Evolutionary conservation across 805 yeast species (phyloP).

Genomic region (Spathaspora hagerdaliae): DNA sequence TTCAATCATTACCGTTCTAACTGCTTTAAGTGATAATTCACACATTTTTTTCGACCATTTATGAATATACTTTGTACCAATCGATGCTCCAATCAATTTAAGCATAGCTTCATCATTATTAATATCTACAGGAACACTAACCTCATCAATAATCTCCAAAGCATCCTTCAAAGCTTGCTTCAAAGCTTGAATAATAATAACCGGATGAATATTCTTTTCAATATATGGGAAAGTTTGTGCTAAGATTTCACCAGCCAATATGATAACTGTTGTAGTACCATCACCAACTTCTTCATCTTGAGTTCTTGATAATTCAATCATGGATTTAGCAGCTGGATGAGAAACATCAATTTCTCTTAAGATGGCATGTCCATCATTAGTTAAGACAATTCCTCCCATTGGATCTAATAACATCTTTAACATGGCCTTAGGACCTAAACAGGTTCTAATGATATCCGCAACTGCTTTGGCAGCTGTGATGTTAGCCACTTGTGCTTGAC

Average conservation of each 20-base stretch:
- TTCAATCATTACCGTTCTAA: conserved; percentile 66
- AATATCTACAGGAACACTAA: conserved; percentile 79
- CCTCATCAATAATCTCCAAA: conserved; percentile 75
- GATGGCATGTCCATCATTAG: conserved; percentile 98
- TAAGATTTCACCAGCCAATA: conserved; percentile 92
- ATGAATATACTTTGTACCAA: conserved; percentile 92
- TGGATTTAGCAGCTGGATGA: conserved; percentile 98
- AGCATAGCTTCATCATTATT: conserved; percentile 84
- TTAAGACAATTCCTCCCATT: conserved; percentile 91
- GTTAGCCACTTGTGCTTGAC: conserved; percentile 94
- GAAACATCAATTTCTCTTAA: conserved; percentile 95
- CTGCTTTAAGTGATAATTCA: conserved; percentile 79
- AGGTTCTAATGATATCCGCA: conserved; percentile 94
- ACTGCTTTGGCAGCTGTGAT: conserved; percentile 99
- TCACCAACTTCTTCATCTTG: conserved; percentile 99
- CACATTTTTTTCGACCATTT: conserved; percentile 94
- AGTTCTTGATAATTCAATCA: conserved; percentile 94
- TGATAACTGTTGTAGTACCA: conserved; percentile 96
- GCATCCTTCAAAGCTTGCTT: conserved; percentile 91
- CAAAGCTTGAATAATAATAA: conserved; percentile 89
- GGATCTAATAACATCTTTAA: conserved; percentile 96
- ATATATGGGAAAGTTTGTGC: conserved; percentile 94
- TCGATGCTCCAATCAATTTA: conserved; percentile 80
- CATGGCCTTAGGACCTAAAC: conserved; percentile 99
- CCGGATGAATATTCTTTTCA: conserved; percentile 96